Evolutionary conservation across 2,329 filamentous ascomycete species (phyloP), one percentile per base, ranked within the genome.

Genomic region (Dothideomycetidae sp.): DNA sequence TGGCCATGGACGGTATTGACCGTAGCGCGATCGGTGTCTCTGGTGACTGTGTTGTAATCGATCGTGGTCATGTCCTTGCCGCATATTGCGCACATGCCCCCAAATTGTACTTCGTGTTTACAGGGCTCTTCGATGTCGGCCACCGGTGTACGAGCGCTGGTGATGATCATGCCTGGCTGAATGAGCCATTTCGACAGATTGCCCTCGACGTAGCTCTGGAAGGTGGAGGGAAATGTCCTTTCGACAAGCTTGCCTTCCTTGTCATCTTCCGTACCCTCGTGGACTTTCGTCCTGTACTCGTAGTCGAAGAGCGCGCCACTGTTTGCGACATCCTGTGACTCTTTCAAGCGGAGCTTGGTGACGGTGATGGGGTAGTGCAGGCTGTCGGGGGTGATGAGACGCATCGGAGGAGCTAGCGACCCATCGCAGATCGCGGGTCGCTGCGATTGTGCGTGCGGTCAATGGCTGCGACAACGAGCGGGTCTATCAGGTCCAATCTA

Each of bases 1-100:
- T 93, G 86, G 56, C 93, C 84, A 60, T 98, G 90, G 17, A 82
- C 79, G 75, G 93, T 93, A 60, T 88, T 88, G 57, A 98, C 88
- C 42, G 81, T 84, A 36, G 90, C 90, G 48, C 88, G 83, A 45
- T 81, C 75, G 2, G 81, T 80, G 56, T 93, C 83, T 48, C 74
- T 72, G 33, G 75, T 66, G 45, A 86, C 78, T 42, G 77, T 84
- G 39, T 83, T 84, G 71, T 84, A 94, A 57, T 77, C 81, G 49
- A 78, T 72, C 51, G 62, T 64, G 38, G 83, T 93, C 85, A 98
- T 93, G 60, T 96, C 86, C 60, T 88, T 84, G 45, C 90, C 90
- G 59, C 90, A 98, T 44, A 86, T 73, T 42, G 77, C 84, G 61
- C 90, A 98, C 47, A 98, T 71, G 31, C 86, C 86, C 40, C 81